Evolutionary conservation across 2,329 filamentous ascomycete species (phyloP).

Genomic region (Cyphellophora attinorum): DNA sequence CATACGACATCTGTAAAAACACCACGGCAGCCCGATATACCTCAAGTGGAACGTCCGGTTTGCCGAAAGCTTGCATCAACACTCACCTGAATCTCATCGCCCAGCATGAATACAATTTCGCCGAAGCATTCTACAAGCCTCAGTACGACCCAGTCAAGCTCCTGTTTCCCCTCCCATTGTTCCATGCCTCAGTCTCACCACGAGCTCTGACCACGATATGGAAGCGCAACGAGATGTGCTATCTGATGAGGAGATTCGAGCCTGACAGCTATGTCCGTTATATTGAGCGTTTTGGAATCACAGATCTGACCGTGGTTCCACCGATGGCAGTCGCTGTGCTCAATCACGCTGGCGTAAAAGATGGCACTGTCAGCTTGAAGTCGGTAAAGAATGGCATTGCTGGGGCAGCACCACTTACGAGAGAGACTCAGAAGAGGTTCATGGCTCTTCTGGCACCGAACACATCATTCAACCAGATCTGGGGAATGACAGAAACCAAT

Average conservation of each 20-base stretch:
- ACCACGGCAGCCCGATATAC: slow-evolving; percentile 43
- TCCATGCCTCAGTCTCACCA: slow-evolving; percentile 41
- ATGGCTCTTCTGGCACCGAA: slow-evolving; percentile 30
- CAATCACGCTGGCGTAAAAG: slow-evolving; percentile 5
- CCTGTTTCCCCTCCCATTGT: slow-evolving; percentile 35
- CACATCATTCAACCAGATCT: slow-evolving; percentile 38
- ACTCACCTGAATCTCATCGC: slow-evolving; percentile 50
- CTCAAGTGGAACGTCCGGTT: slow-evolving; percentile 50
- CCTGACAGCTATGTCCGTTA: slow-evolving; percentile 28
- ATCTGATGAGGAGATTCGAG: slow-evolving; percentile 39
- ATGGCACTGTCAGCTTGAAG: slow-evolving; percentile 19
- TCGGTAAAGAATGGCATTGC: slow-evolving; percentile 34
- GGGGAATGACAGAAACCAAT: slow-evolving; percentile 45
- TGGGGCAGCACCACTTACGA: slow-evolving; percentile 41
- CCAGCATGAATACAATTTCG: slow-evolving; percentile 28
- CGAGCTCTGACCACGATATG: slow-evolving; percentile 37
- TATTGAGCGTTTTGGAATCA: slow-evolving; percentile 33
- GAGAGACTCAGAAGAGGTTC: slow-evolving; percentile 29
- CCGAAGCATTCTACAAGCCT: neutral
- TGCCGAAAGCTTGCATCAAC: slow-evolving; percentile 51
- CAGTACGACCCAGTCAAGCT: neutral
- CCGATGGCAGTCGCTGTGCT: slow-evolving; percentile 32
- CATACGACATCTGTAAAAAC: slow-evolving; percentile 24
- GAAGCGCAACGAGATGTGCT: slow-evolving; percentile 34
- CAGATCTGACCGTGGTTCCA: slow-evolving; percentile 39